Evolutionary conservation across 1,139 yeast species (phyloP).

Genomic region (Candida sp.): DNA sequence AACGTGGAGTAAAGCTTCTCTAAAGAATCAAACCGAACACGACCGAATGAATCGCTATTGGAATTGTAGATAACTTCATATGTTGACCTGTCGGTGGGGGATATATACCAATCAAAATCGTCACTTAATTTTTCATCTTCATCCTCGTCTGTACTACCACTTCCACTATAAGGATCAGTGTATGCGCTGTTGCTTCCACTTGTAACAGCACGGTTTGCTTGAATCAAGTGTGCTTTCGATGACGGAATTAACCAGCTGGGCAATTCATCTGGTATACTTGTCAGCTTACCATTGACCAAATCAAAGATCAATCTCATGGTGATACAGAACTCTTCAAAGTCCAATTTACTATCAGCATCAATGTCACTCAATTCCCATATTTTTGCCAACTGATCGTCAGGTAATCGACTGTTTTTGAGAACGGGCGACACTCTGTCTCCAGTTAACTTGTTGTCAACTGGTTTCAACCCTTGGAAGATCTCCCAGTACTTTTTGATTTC

Average conservation of each 20-base stretch:
- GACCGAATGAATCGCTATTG: slow-evolving; percentile 78
- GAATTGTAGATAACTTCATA: slow-evolving; percentile 79
- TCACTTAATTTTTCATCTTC: slow-evolving; percentile 54
- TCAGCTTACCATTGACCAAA: slow-evolving; percentile 71
- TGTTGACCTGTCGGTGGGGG: slow-evolving; percentile 76
- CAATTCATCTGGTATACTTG: slow-evolving; percentile 61
- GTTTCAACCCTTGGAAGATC: slow-evolving; percentile 85
- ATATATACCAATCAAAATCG: slow-evolving; percentile 94
- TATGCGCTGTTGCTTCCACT: slow-evolving; percentile 23
- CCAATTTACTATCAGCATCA: slow-evolving; percentile 86
- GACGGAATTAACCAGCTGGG: slow-evolving; percentile 95
- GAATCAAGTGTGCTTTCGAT: slow-evolving; percentile 77
- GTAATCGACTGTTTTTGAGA: slow-evolving; percentile 81
- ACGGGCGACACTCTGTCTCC: slow-evolving; percentile 88
- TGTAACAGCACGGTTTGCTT: slow-evolving; percentile 69
- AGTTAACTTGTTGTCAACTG: slow-evolving; percentile 70
- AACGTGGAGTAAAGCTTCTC: slow-evolving; percentile 67
- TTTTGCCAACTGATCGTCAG: slow-evolving; percentile 69
- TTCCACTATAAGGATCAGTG: slow-evolving; percentile 5
- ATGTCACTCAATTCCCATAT: slow-evolving; percentile 95
- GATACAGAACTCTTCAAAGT: slow-evolving; percentile 96
- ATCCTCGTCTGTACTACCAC: slow-evolving; percentile 47
- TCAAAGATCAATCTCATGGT: slow-evolving; percentile 96
- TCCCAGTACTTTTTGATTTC: slow-evolving; percentile 98
- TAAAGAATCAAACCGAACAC: slow-evolving; percentile 72